These are phyloP conservation scores for Didymella sp. DNA, from an alignment of 2,329 filamentous ascomycete genomes.

Conservation along the genomic window DNA sequence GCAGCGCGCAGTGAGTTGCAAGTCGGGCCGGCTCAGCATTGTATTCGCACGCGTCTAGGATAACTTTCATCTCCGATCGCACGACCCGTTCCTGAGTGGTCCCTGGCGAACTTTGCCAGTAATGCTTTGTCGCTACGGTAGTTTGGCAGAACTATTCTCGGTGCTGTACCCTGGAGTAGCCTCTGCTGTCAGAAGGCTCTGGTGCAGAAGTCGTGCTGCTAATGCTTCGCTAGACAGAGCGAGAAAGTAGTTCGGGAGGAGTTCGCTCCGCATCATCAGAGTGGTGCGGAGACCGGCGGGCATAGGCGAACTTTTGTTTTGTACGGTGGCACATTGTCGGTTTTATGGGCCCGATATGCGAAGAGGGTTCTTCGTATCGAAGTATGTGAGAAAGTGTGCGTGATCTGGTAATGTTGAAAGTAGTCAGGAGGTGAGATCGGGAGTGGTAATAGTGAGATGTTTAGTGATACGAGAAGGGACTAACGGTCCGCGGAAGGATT, in stretches of 20 bases:
- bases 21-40: slow-evolving; percentile 7
- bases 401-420: background rate
- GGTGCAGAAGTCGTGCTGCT: background rate
- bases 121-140: background rate
- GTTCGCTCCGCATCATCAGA: background rate
- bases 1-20: background rate
- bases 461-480: slow-evolving; percentile 10
- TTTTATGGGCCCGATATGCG: background rate
- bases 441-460: background rate
- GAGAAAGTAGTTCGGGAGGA: background rate
- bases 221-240: background rate
- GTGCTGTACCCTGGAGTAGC: background rate
- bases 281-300: slow-evolving; percentile 6
- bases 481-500: slow-evolving; percentile 17
- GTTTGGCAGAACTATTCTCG: background rate
- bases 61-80: slow-evolving; percentile 1
- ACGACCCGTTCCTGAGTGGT: background rate
- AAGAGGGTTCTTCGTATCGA: background rate
- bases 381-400: background rate
- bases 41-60: background rate
- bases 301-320: background rate
- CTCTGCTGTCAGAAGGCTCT: slow-evolving; percentile 13
- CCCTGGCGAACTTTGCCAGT: background rate
- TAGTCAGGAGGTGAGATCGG: background rate
- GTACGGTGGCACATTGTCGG: background rate